Percentiles rank a stretch among this genome's conserved stretches.
These are phyloP conservation scores for Sugiyamaella xylanicola DNA, from an alignment of 1,139 yeast species.

Conservation along the genomic window DNA sequence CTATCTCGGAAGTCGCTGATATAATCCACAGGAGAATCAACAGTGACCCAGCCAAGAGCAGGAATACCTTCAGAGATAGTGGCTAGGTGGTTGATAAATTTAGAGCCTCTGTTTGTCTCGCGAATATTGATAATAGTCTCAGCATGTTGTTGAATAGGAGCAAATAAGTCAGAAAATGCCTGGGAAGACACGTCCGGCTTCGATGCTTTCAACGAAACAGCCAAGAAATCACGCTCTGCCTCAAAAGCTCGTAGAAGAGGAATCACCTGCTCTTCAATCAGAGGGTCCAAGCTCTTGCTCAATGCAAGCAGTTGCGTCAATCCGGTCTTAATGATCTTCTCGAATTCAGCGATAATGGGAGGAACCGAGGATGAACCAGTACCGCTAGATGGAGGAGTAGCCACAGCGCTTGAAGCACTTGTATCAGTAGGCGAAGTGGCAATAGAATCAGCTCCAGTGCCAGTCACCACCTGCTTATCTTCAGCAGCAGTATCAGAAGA, in stretches of 20 bases:
- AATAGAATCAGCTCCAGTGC: slow-evolving; percentile 22
- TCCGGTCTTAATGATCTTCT: slow-evolving; percentile 52
- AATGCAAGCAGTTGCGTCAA: slow-evolving; percentile 62
- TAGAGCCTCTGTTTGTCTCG: slow-evolving; percentile 72
- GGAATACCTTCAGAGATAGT: slow-evolving; percentile 89
- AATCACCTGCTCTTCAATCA: slow-evolving; percentile 63
- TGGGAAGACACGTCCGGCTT: slow-evolving; percentile 61
- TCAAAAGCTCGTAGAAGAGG: slow-evolving; percentile 60
- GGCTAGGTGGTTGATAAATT: slow-evolving; percentile 69
- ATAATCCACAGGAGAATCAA: slow-evolving; percentile 67
- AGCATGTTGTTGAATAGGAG: slow-evolving; percentile 68
- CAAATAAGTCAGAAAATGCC: slow-evolving; percentile 57
- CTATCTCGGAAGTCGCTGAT: slow-evolving; percentile 87
- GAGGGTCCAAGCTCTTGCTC: slow-evolving; percentile 63
- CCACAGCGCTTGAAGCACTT: slow-evolving; percentile 21
- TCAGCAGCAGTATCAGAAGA: slow-evolving; percentile 23
- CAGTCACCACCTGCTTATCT: slow-evolving; percentile 4
- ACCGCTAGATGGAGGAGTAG: slow-evolving; percentile 27
- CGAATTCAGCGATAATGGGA: slow-evolving; percentile 50
- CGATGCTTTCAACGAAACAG: slow-evolving; percentile 59
- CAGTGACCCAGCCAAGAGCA: slow-evolving; percentile 86
- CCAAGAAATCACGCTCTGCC: slow-evolving; percentile 60
- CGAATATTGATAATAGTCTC: slow-evolving; percentile 62
- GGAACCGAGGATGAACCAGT: slow-evolving; percentile 31
- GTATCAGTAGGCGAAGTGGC: slow-evolving; percentile 25